Conservation (phyloP, 345 rosid species). For the Eutrema heterophyllum region DNA sequence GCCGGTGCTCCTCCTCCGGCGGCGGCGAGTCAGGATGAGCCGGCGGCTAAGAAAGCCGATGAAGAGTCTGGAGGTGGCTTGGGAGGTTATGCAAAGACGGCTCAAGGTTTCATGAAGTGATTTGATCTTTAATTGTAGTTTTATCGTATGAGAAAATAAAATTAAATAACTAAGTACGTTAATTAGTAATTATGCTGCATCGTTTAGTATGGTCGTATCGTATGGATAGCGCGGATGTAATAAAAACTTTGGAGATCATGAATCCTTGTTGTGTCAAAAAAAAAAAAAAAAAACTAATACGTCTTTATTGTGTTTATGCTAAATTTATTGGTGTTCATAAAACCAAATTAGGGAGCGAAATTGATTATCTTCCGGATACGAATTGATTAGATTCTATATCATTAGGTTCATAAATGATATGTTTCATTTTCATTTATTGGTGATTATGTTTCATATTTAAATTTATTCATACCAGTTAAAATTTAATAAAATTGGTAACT, state of each 20-base stretch:
- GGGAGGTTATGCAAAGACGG: slow-evolving; percentile 54
- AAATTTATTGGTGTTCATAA: neutral
- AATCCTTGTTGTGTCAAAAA: neutral
- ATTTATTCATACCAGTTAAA: too few species aligned
- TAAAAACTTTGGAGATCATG: neutral
- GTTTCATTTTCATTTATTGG: too few species aligned
- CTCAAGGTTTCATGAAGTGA: slow-evolving; percentile 51
- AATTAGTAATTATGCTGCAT: neutral
- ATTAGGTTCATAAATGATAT: too few species aligned
- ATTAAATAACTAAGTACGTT: neutral
- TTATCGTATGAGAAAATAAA: neutral
- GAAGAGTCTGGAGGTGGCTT: slow-evolving; percentile 42
- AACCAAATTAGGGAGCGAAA: neutral
- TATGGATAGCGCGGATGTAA: neutral
- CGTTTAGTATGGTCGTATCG: slow-evolving; percentile 4
- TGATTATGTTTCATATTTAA: too few species aligned
- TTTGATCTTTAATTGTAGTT: neutral
- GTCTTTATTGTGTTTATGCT: neutral
- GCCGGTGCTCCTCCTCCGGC: slow-evolving; percentile 14
- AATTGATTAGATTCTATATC: too few species aligned
- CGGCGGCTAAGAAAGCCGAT: slow-evolving; percentile 20
- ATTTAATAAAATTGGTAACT: too few species aligned
- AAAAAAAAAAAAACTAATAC: neutral
- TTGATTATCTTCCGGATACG: too few species aligned
- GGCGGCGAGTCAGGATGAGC: neutral